Evolutionary conservation across 1,284 basidiomycete species (phyloP).

Genomic region (Mycosarcoma maydis): DNA sequence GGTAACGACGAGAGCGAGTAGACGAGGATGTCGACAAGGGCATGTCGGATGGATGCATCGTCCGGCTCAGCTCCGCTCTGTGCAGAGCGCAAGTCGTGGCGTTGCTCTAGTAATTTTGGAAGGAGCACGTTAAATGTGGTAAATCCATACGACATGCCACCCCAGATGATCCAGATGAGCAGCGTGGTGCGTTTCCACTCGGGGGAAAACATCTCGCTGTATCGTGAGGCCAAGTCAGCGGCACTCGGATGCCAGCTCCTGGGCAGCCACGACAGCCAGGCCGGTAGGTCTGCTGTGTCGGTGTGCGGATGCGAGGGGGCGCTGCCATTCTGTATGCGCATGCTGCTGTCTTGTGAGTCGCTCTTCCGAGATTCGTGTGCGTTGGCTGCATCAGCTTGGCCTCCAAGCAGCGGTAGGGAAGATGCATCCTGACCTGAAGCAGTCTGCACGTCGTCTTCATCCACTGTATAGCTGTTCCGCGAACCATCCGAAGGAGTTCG

Average conservation of each 20-base stretch:
- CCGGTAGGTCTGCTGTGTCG: conserved; percentile 8
- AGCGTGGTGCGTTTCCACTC: conserved; percentile 85
- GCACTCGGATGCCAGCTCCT: conserved; percentile 30
- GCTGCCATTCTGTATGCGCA: conserved; percentile 4
- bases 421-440: background rate
- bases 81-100: conserved; percentile 16
- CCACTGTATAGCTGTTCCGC: conserved; percentile 1
- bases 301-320: background rate
- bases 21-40: conserved; percentile 51
- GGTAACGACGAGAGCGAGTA: conserved; percentile 60
- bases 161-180: conserved; percentile 69
- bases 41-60: conserved; percentile 29
- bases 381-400: background rate
- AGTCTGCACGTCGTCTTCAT: background rate
- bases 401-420: conserved; percentile 5
- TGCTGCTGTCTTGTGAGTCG: conserved; percentile 3
- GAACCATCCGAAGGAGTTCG: background rate
- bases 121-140: conserved; percentile 98
- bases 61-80: conserved; percentile 7
- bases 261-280: conserved; percentile 35
- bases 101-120: conserved; percentile 77
- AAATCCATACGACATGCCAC: conserved; percentile 72
- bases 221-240: conserved; percentile 71
- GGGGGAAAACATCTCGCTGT: conserved; percentile 79
- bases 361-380: conserved; percentile 14